Evolutionary conservation across 2,329 filamentous ascomycete species (phyloP).

Genomic region (Dactylonectria macrodidyma): DNA sequence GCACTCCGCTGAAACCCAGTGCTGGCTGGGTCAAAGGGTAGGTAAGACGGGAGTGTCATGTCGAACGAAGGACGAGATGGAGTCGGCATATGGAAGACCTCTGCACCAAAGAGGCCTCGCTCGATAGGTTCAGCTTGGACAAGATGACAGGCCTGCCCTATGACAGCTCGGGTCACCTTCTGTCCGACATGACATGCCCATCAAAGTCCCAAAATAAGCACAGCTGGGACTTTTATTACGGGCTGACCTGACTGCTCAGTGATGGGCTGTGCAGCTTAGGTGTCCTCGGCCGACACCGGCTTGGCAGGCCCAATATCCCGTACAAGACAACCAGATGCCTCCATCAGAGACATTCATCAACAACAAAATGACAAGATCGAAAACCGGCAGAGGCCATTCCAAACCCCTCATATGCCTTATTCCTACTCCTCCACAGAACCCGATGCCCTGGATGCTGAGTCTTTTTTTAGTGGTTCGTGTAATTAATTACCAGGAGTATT

Average conservation of each 20-base stretch:
- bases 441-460: constrained; percentile 11
- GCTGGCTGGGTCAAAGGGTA: constrained; percentile 1
- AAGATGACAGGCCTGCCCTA: background rate
- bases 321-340: constrained; percentile 12
- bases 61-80: background rate
- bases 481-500: background rate
- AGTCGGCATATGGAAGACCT: background rate
- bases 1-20: constrained; percentile 13
- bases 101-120: constrained; percentile 9
- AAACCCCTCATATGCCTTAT: constrained; percentile 5
- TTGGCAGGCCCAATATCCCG: background rate
- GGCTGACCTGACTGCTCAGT: background rate
- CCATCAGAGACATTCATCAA: background rate
- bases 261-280: background rate
- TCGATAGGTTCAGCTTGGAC: constrained; percentile 5
- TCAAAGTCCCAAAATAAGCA: constrained; percentile 12
- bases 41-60: constrained; percentile 20
- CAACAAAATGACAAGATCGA: constrained; percentile 2
- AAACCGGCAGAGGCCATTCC: constrained; percentile 5
- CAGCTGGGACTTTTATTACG: background rate
- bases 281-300: constrained; percentile 1
- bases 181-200: constrained; percentile 12
- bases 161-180: constrained; percentile 6
- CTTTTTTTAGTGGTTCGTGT: constrained; percentile 19
- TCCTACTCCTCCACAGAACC: constrained; percentile 14